These are phyloP conservation scores for Chenopodium album DNA, from an alignment of 148 eudicot species.

Conservation along the genomic window DNA sequence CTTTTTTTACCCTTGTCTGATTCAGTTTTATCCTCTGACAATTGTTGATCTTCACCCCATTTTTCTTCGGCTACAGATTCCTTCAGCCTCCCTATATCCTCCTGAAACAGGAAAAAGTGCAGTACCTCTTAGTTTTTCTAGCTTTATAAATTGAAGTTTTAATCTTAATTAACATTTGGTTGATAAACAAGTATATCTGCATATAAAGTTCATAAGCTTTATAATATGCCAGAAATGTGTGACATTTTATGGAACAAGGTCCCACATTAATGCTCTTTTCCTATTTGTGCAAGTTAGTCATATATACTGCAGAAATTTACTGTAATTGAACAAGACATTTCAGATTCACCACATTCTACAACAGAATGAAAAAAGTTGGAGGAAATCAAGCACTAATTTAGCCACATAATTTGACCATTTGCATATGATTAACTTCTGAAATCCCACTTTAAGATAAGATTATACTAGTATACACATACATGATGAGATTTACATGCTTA, in stretches of 20 bases:
- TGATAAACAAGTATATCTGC: too few relatives aligned
- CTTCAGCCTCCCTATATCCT: conserved; percentile 35
- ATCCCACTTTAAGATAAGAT: too few relatives aligned
- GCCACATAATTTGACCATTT: not conserved
- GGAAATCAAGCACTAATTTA: not conserved
- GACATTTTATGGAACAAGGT: not conserved
- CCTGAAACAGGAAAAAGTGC: conserved; percentile 32
- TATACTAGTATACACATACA: not conserved
- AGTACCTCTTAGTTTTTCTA: not conserved
- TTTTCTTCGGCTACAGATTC: conserved; percentile 19
- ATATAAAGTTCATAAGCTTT: not conserved
- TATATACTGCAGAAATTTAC: not conserved
- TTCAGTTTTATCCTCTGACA: conserved; percentile 26
- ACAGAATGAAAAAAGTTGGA: not conserved
- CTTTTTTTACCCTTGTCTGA: conserved; percentile 26
- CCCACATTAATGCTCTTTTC: not conserved
- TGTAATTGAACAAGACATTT: not conserved
- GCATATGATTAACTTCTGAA: not conserved
- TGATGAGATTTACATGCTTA: not conserved
- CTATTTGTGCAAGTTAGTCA: not conserved
- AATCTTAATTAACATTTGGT: too few relatives aligned
- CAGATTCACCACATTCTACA: not conserved
- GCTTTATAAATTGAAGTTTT: not conserved
- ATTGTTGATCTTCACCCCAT: conserved; percentile 22
- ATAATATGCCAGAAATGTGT: not conserved